Conservation (phyloP, 345 rosid species). For the Eucalyptus albens region DNA sequence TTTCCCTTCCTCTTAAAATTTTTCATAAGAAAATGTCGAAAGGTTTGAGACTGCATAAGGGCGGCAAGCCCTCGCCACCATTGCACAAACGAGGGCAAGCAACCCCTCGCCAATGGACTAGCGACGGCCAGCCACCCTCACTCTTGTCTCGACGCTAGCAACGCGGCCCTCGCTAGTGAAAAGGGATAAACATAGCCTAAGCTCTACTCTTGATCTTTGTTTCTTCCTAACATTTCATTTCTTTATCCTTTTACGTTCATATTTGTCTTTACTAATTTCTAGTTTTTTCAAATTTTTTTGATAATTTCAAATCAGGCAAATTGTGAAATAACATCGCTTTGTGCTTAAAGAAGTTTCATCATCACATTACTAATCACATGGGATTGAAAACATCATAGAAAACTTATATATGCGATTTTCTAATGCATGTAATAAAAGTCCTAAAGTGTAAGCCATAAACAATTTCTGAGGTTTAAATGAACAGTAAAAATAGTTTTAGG, state of each 20-base stretch:
- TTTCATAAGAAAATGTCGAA: no score
- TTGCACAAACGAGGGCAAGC: neutral
- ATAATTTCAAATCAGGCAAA: no score
- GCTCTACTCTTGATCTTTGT: neutral
- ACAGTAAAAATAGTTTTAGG: neutral
- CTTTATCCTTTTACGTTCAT: neutral
- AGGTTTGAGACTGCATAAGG: neutral
- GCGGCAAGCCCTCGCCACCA: neutral
- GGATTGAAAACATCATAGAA: neutral
- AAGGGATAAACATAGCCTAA: neutral
- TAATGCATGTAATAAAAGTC: neutral
- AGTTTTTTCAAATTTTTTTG: no score
- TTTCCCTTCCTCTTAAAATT: neutral
- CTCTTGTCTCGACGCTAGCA: neutral
- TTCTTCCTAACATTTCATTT: no score
- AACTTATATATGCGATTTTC: neutral
- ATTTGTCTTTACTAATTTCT: neutral
- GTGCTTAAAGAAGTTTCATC: neutral
- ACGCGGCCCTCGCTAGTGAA: rapidly evolving
- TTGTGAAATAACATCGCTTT: no score
- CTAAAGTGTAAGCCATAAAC: neutral
- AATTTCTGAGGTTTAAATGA: neutral
- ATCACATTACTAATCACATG: neutral
- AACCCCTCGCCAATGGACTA: neutral
- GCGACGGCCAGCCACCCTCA: neutral